A percentile compares a stretch with the other conserved stretches of the same genome.
These are phyloP conservation scores for Penicillium sp. DNA, from an alignment of 2,329 filamentous ascomycete genomes.

Conservation along the genomic window DNA sequence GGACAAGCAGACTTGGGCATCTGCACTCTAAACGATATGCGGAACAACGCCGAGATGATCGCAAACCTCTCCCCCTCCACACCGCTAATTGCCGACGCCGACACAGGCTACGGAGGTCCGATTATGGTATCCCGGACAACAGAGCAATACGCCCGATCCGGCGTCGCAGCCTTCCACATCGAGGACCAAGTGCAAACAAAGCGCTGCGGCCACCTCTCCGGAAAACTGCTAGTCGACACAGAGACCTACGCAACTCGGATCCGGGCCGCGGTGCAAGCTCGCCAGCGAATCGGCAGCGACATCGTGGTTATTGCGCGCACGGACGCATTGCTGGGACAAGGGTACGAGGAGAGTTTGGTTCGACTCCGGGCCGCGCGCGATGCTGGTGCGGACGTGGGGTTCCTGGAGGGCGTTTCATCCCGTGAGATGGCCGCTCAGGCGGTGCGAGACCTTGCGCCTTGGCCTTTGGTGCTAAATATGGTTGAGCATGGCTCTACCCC, in stretches of 20 bases:
- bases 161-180: slow-evolving; percentile 58
- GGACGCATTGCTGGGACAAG: slow-evolving; percentile 37
- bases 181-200: slow-evolving; percentile 57
- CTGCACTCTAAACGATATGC: slow-evolving; percentile 54
- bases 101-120: slow-evolving; percentile 57
- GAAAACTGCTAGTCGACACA: slow-evolving; percentile 40
- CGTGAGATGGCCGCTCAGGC: slow-evolving; percentile 38
- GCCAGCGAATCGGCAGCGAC: slow-evolving; percentile 38
- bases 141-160: slow-evolving; percentile 52
- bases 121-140: slow-evolving; percentile 52
- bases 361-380: slow-evolving; percentile 42
- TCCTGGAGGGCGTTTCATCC: slow-evolving; percentile 44
- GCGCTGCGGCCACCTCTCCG: slow-evolving; percentile 42
- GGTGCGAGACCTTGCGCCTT: slow-evolving; percentile 37
- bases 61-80: slow-evolving; percentile 51
- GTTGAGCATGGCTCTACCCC: slow-evolving; percentile 47
- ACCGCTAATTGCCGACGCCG: slow-evolving; percentile 56
- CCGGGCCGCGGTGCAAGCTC: slow-evolving; percentile 38
- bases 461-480: slow-evolving; percentile 47
- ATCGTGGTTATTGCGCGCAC: slow-evolving; percentile 49
- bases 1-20: slow-evolving; percentile 54
- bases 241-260: slow-evolving; percentile 38
- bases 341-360: slow-evolving; percentile 42
- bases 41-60: slow-evolving; percentile 55
- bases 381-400: slow-evolving; percentile 44